Conservation (phyloP, 2,329 filamentous ascomycete genomes). For the Xylariales sp. region DNA sequence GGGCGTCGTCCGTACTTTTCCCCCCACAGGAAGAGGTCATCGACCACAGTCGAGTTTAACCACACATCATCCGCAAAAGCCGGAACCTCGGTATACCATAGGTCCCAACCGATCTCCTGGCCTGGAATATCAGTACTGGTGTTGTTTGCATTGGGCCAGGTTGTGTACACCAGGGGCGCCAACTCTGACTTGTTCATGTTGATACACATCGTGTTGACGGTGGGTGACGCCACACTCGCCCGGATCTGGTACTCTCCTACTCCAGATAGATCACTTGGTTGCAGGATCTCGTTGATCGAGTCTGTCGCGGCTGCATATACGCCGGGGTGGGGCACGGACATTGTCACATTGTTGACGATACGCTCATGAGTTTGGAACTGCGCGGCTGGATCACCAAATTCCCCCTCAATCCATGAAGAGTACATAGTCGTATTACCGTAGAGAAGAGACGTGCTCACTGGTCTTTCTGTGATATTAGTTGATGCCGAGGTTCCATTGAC, state of each 20-base stretch:
- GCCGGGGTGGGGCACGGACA: slow-evolving; percentile 71
- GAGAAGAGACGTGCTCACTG: slow-evolving; percentile 57
- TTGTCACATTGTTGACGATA: slow-evolving; percentile 69
- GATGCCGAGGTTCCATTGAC: slow-evolving; percentile 32
- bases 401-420: slow-evolving; percentile 63
- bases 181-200: slow-evolving; percentile 59
- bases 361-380: slow-evolving; percentile 46
- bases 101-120: slow-evolving; percentile 26
- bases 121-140: slow-evolving; percentile 26
- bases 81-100: slow-evolving; percentile 37
- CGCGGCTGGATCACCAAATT: slow-evolving; percentile 46
- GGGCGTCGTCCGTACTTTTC: slow-evolving; percentile 42
- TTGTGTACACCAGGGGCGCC: slow-evolving; percentile 57
- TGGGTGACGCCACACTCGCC: slow-evolving; percentile 67
- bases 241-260: slow-evolving; percentile 64
- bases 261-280: slow-evolving; percentile 60
- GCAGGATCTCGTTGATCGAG: slow-evolving; percentile 60
- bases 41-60: slow-evolving; percentile 56
- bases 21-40: slow-evolving; percentile 69
- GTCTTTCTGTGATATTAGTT: slow-evolving; percentile 42
- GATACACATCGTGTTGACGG: slow-evolving; percentile 69
- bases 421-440: slow-evolving; percentile 70
- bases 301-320: slow-evolving; percentile 62
- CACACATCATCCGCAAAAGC: slow-evolving; percentile 27
- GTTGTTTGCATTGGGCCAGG: slow-evolving; percentile 46